Base-by-base conservation (phyloP, 306 rosid genomes). In the Casuarina equisetifolia region DNA sequence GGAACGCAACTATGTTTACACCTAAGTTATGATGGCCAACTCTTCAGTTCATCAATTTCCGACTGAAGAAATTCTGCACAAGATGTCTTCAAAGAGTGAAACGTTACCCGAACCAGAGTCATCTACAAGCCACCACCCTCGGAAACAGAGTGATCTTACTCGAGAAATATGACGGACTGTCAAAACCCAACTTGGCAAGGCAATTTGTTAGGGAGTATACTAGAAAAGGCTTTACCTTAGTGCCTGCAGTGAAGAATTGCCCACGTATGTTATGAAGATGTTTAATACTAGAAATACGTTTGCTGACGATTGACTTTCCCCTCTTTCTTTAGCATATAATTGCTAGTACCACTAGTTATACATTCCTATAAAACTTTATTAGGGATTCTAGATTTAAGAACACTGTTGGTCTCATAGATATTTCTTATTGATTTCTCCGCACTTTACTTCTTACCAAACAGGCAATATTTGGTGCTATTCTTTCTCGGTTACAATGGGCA, bases 1-100 rank as follows among this genome's bases (percentile, higher is more conserved):
- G 93, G 74, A 92, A 87, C 83, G 76, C 82, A 44, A 79, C 84
- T 38, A 7, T 58, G 35, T 82, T 50, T 36, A 70, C 81, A 19
- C 80, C 82, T 78, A 48, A 76, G 74, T 79, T 59, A 51, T 72
- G 52, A 36, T 69, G 6, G 77, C 68, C 49, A 79, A 58, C 32
- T 45, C 64, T 17, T 54, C 63, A 55, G 53, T 44, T 35, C 58
- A 66, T 39, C 49, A 48, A 67, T 40, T n/a, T 44, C 36, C 20
- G 57, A 58, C 32, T 54, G 36, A 40, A 42, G 55, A 58, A 49
- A 43, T 54, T 36, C 40, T n/a, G 54, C 69, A 19, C 45, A 63
- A 63, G 7, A 38, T 2, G 69, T 13, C 44, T 63, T 38, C 11
- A 63, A 63, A 63, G 38, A 63, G 44, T 63, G n/a, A 17, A 44